Evolutionary conservation across 2,329 filamentous ascomycete genomes (phyloP).

Genomic region (Clonostachys chloroleuca): DNA sequence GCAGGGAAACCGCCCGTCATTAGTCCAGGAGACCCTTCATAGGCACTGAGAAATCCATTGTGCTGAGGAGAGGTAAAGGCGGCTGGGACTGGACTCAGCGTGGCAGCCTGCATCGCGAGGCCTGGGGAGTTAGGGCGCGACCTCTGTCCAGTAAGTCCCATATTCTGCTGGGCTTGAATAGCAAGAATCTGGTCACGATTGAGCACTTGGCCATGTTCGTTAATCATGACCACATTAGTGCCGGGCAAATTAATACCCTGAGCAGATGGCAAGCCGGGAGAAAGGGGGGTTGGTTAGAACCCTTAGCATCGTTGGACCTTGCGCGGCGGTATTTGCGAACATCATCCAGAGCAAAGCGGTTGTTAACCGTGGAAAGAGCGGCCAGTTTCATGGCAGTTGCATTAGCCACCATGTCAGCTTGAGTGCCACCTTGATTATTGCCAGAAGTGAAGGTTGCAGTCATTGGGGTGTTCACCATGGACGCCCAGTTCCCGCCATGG

Average conservation of each 20-base stretch:
- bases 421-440: conserved; percentile 48
- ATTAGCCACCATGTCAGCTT: conserved; percentile 98
- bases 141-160: conserved; percentile 61
- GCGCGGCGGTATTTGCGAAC: conserved; percentile 93
- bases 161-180: conserved; percentile 65
- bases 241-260: conserved; percentile 60
- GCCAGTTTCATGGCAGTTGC: conserved; percentile 98
- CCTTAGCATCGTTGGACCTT: conserved; percentile 78
- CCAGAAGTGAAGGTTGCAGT: conserved; percentile 67
- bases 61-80: conserved; percentile 81
- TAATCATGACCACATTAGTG: conserved; percentile 87
- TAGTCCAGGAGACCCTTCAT: conserved; percentile 71
- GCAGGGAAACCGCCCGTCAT: conserved; percentile 65
- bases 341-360: conserved; percentile 93
- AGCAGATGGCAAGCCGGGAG: conserved; percentile 49
- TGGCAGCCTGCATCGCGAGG: conserved; percentile 65
- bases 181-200: conserved; percentile 81
- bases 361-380: conserved; percentile 95
- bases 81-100: conserved; percentile 57
- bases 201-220: conserved; percentile 85
- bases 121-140: conserved; percentile 90
- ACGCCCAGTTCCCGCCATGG: conserved; percentile 92
- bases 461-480: conserved; percentile 97
- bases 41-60: conserved; percentile 90
- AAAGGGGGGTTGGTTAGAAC: conserved; percentile 55